phyloP scores from a whole-genome alignment of 1,284 basidiomycete species.

The Flammula alnicola region DNA sequence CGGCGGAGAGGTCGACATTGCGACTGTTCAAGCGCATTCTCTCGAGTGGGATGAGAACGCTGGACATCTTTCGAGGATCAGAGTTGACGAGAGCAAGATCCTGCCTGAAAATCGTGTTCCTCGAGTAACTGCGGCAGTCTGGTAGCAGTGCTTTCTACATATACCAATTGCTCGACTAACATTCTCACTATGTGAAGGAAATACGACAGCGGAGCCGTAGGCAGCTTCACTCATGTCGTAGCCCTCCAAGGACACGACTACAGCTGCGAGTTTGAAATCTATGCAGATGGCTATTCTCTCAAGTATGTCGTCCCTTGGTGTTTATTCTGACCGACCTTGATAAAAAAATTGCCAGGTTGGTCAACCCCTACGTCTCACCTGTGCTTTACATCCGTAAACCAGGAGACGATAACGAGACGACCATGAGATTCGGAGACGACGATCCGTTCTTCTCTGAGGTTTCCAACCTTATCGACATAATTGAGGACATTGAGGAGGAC shows the following conservation, averaged over 20 bases:
- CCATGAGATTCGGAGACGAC: slow-evolving; percentile 78
- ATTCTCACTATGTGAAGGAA: slow-evolving; percentile 60
- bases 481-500: slow-evolving; percentile 80
- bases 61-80: slow-evolving; percentile 82
- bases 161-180: not conserved
- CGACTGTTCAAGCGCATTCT: slow-evolving; percentile 83
- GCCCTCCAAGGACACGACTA: slow-evolving; percentile 91
- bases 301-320: slow-evolving; percentile 52
- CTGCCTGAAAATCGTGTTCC: slow-evolving; percentile 80
- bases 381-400: slow-evolving; percentile 85
- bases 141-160: slow-evolving; percentile 44
- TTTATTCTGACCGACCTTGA: slow-evolving; percentile 6
- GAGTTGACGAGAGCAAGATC: slow-evolving; percentile 82
- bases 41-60: slow-evolving; percentile 92
- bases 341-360: slow-evolving; percentile 58
- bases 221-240: slow-evolving; percentile 86
- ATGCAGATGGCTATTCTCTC: slow-evolving; percentile 85
- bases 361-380: slow-evolving; percentile 88
- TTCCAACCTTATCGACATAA: slow-evolving; percentile 82
- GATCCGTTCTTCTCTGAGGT: slow-evolving; percentile 94
- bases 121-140: slow-evolving; percentile 79
- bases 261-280: slow-evolving; percentile 91
- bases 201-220: slow-evolving; percentile 91
- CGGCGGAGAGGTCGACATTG: slow-evolving; percentile 94
- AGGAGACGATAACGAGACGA: slow-evolving; percentile 84